Evolutionary conservation across 441 rosid genomes (phyloP).

Genomic region (Euphorbia schlechtendalii): DNA sequence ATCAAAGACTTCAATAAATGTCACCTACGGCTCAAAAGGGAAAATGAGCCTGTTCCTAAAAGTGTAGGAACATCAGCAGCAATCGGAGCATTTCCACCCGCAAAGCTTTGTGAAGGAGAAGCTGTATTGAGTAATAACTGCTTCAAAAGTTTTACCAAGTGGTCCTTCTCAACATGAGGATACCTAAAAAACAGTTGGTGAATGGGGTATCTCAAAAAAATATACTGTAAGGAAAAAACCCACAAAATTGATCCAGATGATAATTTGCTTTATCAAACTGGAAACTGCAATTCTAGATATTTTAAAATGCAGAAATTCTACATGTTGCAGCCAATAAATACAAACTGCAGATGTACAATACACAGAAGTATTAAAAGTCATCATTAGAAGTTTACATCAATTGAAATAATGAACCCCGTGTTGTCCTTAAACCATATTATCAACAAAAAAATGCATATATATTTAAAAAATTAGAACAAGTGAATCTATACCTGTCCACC

Average conservation of each 20-base stretch:
- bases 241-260: background rate
- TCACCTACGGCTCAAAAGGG: slow-evolving; percentile 87
- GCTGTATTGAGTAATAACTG: slow-evolving; percentile 62
- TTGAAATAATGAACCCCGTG: background rate
- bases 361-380: background rate
- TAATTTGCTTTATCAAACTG: background rate
- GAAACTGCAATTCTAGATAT: background rate
- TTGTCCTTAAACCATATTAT: background rate
- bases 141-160: slow-evolving; percentile 93
- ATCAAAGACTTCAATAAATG: slow-evolving; percentile 21
- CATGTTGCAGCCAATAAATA: background rate
- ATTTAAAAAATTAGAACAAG: background rate
- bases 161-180: slow-evolving; percentile 79
- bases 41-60: slow-evolving; percentile 80
- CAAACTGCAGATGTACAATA: background rate
- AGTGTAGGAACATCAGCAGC: slow-evolving; percentile 93
- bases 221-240: background rate
- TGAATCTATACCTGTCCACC: slow-evolving; percentile 58
- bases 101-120: slow-evolving; percentile 39
- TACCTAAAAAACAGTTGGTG: slow-evolving; percentile 47
- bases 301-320: background rate
- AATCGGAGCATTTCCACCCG: slow-evolving; percentile 48
- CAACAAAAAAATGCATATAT: background rate
- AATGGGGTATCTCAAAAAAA: slow-evolving; percentile 14
- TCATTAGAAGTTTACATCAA: background rate